Evolutionary conservation across 805 yeast species (phyloP).

Genomic region (Teunomyces gatunensis): DNA sequence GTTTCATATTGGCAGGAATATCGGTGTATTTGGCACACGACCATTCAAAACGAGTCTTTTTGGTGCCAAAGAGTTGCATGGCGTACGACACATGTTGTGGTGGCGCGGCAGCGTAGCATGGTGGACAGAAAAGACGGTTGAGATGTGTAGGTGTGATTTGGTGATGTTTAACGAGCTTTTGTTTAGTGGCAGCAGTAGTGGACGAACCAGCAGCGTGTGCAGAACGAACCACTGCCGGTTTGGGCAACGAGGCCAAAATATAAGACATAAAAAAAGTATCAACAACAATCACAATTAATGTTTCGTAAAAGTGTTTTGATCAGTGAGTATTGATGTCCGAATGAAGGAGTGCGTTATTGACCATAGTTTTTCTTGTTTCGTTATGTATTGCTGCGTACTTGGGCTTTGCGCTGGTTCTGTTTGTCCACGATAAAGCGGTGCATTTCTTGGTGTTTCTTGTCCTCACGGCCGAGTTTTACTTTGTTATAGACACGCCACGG

Average conservation of each 20-base stretch:
- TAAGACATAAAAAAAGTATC: not conserved
- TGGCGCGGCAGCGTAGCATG: conserved; percentile 12
- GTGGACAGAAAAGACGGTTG: conserved; percentile 18
- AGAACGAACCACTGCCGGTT: not conserved
- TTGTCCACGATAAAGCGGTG: conserved; percentile 49
- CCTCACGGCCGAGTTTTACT: conserved; percentile 49
- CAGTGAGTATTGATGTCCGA: conserved; percentile 1
- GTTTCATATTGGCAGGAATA: conserved; percentile 34
- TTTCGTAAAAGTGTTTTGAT: not conserved
- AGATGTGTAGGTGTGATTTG: conserved; percentile 24
- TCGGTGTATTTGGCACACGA: conserved; percentile 49
- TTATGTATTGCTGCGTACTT: conserved; percentile 38
- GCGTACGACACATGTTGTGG: conserved; percentile 16
- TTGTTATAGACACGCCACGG: conserved; percentile 36
- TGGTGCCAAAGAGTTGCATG: conserved; percentile 41
- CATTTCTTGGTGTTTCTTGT: conserved; percentile 48
- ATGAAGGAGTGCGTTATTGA: too few species aligned
- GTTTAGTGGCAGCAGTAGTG: not conserved
- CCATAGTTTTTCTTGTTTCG: conserved; percentile 26
- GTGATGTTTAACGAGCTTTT: not conserved
- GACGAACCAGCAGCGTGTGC: too few species aligned
- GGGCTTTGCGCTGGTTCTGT: conserved; percentile 49
- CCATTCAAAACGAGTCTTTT: conserved; percentile 58
- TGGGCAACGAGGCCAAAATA: not conserved
- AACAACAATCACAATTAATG: not conserved